Evolutionary conservation across 805 yeast species (phyloP), one percentile per base, ranked within the genome.

Genomic region (Jamesozyma hellenica): DNA sequence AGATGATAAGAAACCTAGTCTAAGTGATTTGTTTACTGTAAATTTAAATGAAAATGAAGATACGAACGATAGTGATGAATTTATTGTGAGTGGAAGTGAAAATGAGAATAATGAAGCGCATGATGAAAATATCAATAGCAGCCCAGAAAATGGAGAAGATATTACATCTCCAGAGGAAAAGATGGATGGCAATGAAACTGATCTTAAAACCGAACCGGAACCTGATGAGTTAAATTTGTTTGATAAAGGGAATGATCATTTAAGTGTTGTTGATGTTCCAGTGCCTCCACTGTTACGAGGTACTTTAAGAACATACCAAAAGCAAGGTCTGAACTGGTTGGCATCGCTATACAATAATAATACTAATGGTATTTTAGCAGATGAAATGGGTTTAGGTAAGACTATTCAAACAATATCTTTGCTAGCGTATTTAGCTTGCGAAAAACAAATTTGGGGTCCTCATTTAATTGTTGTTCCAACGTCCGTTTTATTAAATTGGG

Each of bases 321-420:
- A 87, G 42, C 95, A 86, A 60, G 99, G 99, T 44, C 69, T 92
- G 29, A 94, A 92, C 50, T 92, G 99, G 99, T 65, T 92, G 36
- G 97, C 96, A 1, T 86, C 96, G 34, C 65, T 92, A 42, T 90
- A 88, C 64, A 85, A 85, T 57, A 85, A 85, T 53, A 77, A 83
- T 41, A 92, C 97, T 4, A 92, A 92, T 59, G 98, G 99, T 47
- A 92, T 92, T 38, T 70, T 92, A 35, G 99, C 99, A 1, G 99
- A 92, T 61, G 99, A 92, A 58, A 92, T 92, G 99, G 99, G 99
- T 40, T 70, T 92, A 32, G 98, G 94, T 49, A 92, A 92, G 58
- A 92, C 99, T 0, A 90, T 92, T 42, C 99, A 92, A 58, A 92
- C 98, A 0, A 92, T 92, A 38, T 75, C 96, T 0, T 63, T 92